These are phyloP conservation scores for Emydomyces testavorans DNA, from an alignment of 2,329 filamentous ascomycete genomes.

Conservation along the genomic window DNA sequence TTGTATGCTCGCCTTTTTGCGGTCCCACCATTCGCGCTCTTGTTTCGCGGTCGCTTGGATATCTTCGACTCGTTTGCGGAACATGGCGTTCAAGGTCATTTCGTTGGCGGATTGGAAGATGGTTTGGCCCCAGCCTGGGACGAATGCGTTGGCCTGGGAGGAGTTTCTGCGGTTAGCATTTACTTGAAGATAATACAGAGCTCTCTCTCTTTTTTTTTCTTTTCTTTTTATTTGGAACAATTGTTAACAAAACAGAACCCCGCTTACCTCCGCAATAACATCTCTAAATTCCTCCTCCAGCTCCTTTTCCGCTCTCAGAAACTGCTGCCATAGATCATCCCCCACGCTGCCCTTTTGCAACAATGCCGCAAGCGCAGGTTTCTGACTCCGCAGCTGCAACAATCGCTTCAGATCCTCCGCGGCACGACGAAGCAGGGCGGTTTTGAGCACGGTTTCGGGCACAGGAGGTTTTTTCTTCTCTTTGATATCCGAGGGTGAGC, in stretches of 20 bases:
- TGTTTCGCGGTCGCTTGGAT: constrained; percentile 58
- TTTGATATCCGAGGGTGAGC: constrained; percentile 41
- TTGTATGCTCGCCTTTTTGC: constrained; percentile 61
- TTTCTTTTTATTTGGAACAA: background rate
- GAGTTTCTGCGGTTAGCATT: no score
- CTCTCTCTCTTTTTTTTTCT: no score
- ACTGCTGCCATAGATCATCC: constrained; percentile 90
- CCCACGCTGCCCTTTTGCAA: constrained; percentile 86
- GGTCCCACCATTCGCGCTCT: constrained; percentile 90
- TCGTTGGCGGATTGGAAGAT: constrained; percentile 98
- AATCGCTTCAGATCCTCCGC: constrained; percentile 89
- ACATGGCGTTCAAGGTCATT: constrained; percentile 70
- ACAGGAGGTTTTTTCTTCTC: constrained; percentile 57
- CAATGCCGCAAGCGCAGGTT: constrained; percentile 72
- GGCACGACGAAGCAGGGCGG: constrained; percentile 76
- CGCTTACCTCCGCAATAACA: constrained; percentile 73
- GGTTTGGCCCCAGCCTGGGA: constrained; percentile 76
- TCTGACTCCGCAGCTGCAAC: constrained; percentile 75
- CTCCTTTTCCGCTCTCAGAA: constrained; percentile 85
- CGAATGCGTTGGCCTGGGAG: constrained; percentile 72
- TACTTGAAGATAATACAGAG: no score
- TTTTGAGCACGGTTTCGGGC: constrained; percentile 75
- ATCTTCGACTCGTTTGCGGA: constrained; percentile 63
- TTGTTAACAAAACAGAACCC: background rate
- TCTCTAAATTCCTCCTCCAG: constrained; percentile 93